Conservation (phyloP, 345 rosid genomes). For the Lenwebbia sp. region DNA sequence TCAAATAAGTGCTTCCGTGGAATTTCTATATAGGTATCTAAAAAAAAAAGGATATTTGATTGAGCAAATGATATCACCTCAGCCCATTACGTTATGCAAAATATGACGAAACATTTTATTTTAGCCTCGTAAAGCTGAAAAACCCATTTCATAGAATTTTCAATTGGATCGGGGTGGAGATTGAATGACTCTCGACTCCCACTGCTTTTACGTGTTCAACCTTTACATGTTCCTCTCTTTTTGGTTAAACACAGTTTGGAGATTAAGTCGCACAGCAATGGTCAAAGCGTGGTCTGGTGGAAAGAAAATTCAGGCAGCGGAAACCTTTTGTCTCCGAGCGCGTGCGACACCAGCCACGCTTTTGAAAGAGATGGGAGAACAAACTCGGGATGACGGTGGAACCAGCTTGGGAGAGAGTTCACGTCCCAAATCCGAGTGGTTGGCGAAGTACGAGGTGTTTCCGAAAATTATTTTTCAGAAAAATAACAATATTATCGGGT, state of each 20-base stretch:
- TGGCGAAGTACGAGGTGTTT: no score
- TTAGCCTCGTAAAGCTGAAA: no score
- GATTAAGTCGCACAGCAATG: not conserved
- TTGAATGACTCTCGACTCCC: not conserved
- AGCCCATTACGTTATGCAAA: not conserved
- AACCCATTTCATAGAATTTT: not conserved
- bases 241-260: not conserved
- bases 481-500: no score
- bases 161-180: not conserved
- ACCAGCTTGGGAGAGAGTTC: not conserved
- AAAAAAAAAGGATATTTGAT: not conserved
- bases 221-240: not conserved
- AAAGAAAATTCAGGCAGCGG: not conserved
- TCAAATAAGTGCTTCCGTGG: no score
- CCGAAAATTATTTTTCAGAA: no score
- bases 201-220: not conserved
- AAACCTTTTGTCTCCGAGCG: not conserved
- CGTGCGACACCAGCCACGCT: not conserved
- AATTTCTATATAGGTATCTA: not conserved
- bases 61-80: fast-evolving
- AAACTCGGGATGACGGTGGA: not conserved
- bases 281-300: not conserved
- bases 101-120: not conserved
- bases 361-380: not conserved
- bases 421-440: no score